These are phyloP conservation scores for Collybia nuda DNA, from an alignment of 768 basidiomycete genomes.

Conservation along the genomic window DNA sequence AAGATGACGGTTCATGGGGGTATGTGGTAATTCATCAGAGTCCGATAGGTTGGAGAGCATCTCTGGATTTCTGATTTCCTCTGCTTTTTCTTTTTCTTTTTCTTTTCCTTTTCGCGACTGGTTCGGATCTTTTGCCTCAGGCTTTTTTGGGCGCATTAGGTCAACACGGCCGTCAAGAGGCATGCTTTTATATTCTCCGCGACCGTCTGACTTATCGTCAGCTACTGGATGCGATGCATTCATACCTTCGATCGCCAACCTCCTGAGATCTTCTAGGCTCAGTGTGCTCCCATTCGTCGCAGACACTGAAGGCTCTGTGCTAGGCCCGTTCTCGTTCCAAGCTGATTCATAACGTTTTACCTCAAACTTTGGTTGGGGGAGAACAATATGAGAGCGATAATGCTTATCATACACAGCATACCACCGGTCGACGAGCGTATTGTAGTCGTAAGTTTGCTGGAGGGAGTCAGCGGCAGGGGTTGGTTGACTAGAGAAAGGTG, in stretches of 20 bases:
- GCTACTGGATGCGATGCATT: slow-evolving; percentile 24
- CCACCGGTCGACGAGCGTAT: slow-evolving; percentile 87
- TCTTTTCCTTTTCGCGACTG: slow-evolving; percentile 10
- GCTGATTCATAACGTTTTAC: slow-evolving; percentile 68
- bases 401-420: slow-evolving; percentile 87
- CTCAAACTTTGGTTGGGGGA: slow-evolving; percentile 51
- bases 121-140: slow-evolving; percentile 13
- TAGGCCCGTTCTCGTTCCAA: slow-evolving; percentile 58
- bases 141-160: slow-evolving; percentile 64
- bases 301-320: slow-evolving; percentile 15
- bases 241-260: slow-evolving; percentile 60
- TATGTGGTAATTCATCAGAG: slow-evolving; percentile 30
- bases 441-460: slow-evolving; percentile 69
- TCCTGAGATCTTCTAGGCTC: slow-evolving; percentile 64
- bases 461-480: slow-evolving; percentile 20
- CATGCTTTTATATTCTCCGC: slow-evolving; percentile 77
- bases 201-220: slow-evolving; percentile 27
- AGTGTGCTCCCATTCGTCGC: slow-evolving; percentile 33
- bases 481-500: slow-evolving; percentile 46
- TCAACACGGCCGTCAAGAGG: slow-evolving; percentile 90
- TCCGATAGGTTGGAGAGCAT: slow-evolving; percentile 9
- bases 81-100: slow-evolving; percentile 12
- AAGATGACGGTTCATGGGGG: slow-evolving; percentile 34
- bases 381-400: slow-evolving; percentile 60
- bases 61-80: slow-evolving; percentile 8